Base-by-base conservation (phyloP, 2,329 filamentous ascomycete genomes). In the Phoma sp. region DNA sequence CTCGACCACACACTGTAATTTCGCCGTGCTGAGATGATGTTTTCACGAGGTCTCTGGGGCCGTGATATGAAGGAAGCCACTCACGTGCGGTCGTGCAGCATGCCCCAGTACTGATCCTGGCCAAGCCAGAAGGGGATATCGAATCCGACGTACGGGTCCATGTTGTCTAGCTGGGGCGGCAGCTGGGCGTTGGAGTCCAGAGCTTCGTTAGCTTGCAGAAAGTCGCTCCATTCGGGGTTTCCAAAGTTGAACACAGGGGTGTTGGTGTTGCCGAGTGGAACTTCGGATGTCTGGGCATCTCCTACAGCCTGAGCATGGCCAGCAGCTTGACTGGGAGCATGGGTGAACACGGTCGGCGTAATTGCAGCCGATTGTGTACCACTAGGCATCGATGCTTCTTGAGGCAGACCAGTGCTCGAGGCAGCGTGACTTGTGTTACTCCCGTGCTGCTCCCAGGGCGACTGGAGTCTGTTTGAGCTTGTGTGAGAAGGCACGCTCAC, bases 61-160 rank as follows among this genome's bases (percentile, higher is more conserved):
- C 27, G 27, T 29, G 6, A 9, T 29, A 9, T 29, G 27, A 7
- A 29, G 27, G 6, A 29, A 29, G 27, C 27, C 13, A 13, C 9
- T 42, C 40, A 41, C 8, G 27, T 29, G 7, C 44, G 51, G n/a
- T 54, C 42, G 13, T 62, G 61, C 22, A 64, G 30, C 36, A 67
- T 64, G 10, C 66, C 57, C 51, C 58, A 64, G 47, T 72, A 65
- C 46, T 72, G 67, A 49, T 72, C 70, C 44, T 73, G 67, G 5
- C 70, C 70, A 32, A 73, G 61, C 70, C 70, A 73, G 41, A 74
- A 72, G 0, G 71, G 70, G 27, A 73, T 73, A 40, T 73, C 71
- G 35, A 72, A 74, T 4, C 69, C 69, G 23, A 69, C 60, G 24
- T 72, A 74, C 2, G 66, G 59, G 38, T 73, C 70, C 9, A 60